Conservation (phyloP, 2,329 filamentous ascomycete species). For the Thelonectria olida region DNA sequence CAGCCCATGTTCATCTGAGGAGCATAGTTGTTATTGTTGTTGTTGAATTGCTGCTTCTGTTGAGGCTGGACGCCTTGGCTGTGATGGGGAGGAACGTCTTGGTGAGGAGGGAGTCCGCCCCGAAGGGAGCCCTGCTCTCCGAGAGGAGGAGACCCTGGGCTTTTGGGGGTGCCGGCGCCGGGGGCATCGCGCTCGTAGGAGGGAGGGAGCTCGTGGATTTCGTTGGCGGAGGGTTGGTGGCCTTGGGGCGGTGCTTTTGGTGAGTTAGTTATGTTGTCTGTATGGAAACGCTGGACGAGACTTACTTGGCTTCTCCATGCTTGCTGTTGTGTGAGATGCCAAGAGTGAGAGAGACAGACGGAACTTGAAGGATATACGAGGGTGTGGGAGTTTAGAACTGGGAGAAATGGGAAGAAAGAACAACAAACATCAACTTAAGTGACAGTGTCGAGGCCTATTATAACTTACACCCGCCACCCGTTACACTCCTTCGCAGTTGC, state of each 20-base stretch:
- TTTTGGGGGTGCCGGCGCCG: not conserved
- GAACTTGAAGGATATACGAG: too few species aligned
- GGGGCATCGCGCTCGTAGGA: constrained; percentile 10
- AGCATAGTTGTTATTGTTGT: not conserved
- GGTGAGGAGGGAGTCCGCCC: not conserved
- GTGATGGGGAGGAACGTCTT: not conserved
- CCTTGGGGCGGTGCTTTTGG: constrained; percentile 19
- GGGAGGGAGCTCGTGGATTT: constrained; percentile 17
- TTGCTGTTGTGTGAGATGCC: not conserved
- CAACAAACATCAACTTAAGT: too few species aligned
- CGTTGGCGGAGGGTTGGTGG: not conserved
- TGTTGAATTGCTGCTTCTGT: too few species aligned
- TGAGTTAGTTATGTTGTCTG: not conserved
- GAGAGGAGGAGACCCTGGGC: not conserved
- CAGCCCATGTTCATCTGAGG: constrained; percentile 11
- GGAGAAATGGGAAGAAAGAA: too few species aligned
- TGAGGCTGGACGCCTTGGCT: not conserved
- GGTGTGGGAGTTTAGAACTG: too few species aligned
- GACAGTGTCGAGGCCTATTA: too few species aligned
- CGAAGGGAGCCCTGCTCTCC: not conserved
- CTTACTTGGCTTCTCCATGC: constrained; percentile 35
- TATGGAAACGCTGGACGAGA: not conserved
- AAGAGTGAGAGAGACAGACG: not conserved
- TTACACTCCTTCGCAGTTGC: too few species aligned
- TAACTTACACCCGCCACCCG: too few species aligned